phyloP scores from a whole-genome alignment of 2,329 filamentous ascomycete genomes.

The Fragosphaeria purpurea region DNA sequence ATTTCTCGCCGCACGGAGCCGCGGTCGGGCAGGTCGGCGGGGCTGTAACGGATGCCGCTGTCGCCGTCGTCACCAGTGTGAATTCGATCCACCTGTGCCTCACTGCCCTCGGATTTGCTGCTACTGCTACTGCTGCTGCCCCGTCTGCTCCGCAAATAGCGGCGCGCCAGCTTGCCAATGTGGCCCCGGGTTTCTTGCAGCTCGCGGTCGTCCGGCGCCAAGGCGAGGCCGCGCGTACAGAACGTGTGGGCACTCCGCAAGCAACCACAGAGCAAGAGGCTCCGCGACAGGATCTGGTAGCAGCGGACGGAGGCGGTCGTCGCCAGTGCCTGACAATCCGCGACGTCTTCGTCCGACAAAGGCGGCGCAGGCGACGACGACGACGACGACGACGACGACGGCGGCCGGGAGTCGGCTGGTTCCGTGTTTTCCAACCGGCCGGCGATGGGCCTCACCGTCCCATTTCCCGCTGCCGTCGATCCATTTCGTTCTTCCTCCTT shows the following conservation, averaged over 20 bases:
- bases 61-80: constrained; percentile 19
- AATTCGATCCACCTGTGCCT: constrained; percentile 10
- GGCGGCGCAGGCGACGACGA: too few relatives aligned
- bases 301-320: constrained; percentile 43
- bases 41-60: constrained; percentile 34
- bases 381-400: not conserved
- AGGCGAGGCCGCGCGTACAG: constrained; percentile 48
- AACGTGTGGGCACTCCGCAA: constrained; percentile 59
- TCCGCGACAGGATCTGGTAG: constrained; percentile 48
- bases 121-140: not conserved
- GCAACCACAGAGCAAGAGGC: constrained; percentile 55
- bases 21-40: constrained; percentile 54
- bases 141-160: constrained; percentile 9
- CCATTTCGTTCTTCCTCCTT: not conserved
- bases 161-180: constrained; percentile 42
- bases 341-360: not conserved
- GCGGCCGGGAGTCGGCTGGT: too few relatives aligned
- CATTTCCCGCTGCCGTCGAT: not conserved
- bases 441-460: too few relatives aligned
- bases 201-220: constrained; percentile 44
- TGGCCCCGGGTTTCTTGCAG: constrained; percentile 43
- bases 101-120: not conserved
- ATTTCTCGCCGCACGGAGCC: constrained; percentile 60
- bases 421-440: not conserved
- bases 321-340: constrained; percentile 27